A percentile compares a stretch with the other conserved stretches of the same genome.
These are phyloP conservation scores for Apiospora kogelbergensis DNA, from an alignment of 2,329 filamentous ascomycete genomes.

Conservation along the genomic window DNA sequence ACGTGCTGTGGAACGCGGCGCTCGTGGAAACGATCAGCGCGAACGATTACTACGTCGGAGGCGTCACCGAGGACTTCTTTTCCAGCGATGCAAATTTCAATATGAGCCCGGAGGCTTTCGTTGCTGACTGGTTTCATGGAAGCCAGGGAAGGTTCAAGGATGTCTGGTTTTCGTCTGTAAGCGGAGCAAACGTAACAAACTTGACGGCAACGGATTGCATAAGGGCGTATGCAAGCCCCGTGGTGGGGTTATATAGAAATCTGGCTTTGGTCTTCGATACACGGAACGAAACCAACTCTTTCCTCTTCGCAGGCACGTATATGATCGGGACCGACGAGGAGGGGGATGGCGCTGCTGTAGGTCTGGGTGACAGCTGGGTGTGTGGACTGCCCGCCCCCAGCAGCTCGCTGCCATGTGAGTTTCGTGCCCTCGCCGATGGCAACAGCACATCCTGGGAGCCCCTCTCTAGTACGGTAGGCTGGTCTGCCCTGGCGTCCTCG, in stretches of 20 bases:
- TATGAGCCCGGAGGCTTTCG: neutral
- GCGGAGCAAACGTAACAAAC: neutral
- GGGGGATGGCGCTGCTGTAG: neutral
- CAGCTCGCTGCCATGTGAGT: neutral
- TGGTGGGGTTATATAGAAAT: neutral
- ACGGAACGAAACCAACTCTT: constrained; percentile 8
- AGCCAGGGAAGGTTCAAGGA: neutral
- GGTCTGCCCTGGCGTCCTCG: neutral
- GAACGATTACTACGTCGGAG: constrained; percentile 9
- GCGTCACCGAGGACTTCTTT: constrained; percentile 10
- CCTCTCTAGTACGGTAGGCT: neutral
- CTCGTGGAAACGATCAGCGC: constrained; percentile 10
- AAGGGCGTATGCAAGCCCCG: constrained; percentile 4
- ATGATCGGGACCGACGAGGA: constrained; percentile 6
- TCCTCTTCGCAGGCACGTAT: constrained; percentile 9
- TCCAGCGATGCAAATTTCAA: neutral
- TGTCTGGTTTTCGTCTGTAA: neutral
- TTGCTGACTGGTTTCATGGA: neutral
- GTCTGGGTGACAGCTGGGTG: constrained; percentile 9
- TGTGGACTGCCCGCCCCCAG: constrained; percentile 10
- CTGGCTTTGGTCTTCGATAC: constrained; percentile 9
- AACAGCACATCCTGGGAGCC: constrained; percentile 9
- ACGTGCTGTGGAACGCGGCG: constrained; percentile 12
- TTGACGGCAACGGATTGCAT: constrained; percentile 11
- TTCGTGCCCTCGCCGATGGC: neutral